These are phyloP conservation scores for Tricholoma flavovirens DNA, from an alignment of 768 basidiomycete genomes.

Conservation along the genomic window DNA sequence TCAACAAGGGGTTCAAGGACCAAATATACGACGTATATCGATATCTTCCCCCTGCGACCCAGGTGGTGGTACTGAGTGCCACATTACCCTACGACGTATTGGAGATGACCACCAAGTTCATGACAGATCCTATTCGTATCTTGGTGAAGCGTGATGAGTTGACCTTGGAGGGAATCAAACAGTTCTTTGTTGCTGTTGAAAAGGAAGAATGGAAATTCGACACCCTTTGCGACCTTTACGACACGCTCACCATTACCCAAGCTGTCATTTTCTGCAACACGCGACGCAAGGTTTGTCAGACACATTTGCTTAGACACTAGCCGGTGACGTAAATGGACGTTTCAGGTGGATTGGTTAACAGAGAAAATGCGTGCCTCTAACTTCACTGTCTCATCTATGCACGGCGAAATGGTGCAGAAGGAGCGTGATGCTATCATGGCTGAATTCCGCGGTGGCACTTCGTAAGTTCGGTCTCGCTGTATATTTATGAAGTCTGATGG, in stretches of 20 bases:
- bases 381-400: constrained; percentile 95
- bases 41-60: constrained; percentile 93
- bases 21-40: constrained; percentile 99
- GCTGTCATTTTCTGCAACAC: constrained; percentile 99
- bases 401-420: constrained; percentile 94
- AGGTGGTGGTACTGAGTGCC: constrained; percentile 94
- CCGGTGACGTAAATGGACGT: constrained; percentile 5
- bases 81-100: constrained; percentile 95
- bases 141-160: constrained; percentile 99
- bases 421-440: constrained; percentile 96
- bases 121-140: constrained; percentile 97
- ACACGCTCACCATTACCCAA: constrained; percentile 97
- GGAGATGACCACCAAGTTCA: constrained; percentile 99
- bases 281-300: constrained; percentile 74
- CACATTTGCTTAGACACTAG: not conserved
- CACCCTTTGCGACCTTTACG: constrained; percentile 94
- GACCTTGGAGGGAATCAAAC: constrained; percentile 94
- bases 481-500: constrained; percentile 9
- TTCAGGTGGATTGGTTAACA: constrained; percentile 93
- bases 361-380: constrained; percentile 99
- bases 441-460: constrained; percentile 90
- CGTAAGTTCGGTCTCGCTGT: constrained; percentile 44
- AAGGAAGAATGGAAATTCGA: constrained; percentile 99
- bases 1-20: constrained; percentile 98
- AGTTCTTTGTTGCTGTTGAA: constrained; percentile 97